Evolutionary conservation across 345 rosid species (phyloP), one percentile per base, ranked within the genome.

Genomic region (Mangifera indica): DNA sequence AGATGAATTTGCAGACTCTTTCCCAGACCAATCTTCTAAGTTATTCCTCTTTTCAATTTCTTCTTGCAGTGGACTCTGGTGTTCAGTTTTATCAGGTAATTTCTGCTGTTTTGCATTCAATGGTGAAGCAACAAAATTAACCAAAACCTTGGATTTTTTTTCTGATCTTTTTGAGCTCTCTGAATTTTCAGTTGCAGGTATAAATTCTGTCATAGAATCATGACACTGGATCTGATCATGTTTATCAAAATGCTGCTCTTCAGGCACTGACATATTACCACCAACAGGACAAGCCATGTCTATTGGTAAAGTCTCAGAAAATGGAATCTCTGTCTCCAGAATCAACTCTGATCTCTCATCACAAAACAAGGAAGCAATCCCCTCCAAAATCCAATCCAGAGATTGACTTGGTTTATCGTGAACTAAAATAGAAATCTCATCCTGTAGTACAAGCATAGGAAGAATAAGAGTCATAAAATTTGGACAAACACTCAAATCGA

Each of bases 311-410:
- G 34, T 60, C 58, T 65, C 83, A 58, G 80, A 82, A 51, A 69
- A 66, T 24, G 79, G 73, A 60, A 76, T 77, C 71, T 79, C 86
- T 57, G 24, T 78, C 62, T 74, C 74, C 14, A 32, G 56, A 67
- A 66, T 26, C 48, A 66, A 60, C 60, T 70, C 88, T 11, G 75
- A 72, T 77, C 76, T 73, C 66, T 84, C 89, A 71, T 80, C 74
- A 73, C 78, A 66, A 74, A 78, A 76, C 15, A 79, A 63, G 48
- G 84, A 77, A 34, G 40, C 80, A 46, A 83, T 60, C 34, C 80
- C 83, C 58, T 84, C 85, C 75, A 80, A 81, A 53, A 78, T 66
- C 37, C 69, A 81, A 76, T 86, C 85, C 52, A 79, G 52, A 53
- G 70, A 80, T 17, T 69, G 71, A 66, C 63, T 63, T 72, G 79